A percentile compares a stretch with the other conserved stretches of the same genome.
Conservation (phyloP, 148 eudicot species). For the Pharnaceum exiguum region DNA sequence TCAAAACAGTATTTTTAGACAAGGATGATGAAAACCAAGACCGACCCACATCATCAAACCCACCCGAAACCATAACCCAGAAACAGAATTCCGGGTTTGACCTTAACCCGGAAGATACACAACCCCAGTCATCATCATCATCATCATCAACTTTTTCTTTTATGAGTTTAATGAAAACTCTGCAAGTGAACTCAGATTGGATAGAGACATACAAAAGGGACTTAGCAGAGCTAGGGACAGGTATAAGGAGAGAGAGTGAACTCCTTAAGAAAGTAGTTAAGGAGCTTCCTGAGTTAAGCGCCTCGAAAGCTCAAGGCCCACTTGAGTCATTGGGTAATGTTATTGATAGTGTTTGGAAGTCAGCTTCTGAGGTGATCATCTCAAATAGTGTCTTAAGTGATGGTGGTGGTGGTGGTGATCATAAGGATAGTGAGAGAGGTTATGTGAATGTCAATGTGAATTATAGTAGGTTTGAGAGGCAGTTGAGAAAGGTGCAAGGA, state of each 20-base stretch:
- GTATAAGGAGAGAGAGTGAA: slow-evolving; percentile 50
- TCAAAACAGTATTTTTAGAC: too few species aligned
- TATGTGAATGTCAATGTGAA: too few species aligned
- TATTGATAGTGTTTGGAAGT: slow-evolving; percentile 51
- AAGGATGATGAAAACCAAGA: too few species aligned
- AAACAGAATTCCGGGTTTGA: too few species aligned
- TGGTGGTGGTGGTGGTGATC: too few species aligned
- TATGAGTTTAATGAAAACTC: slow-evolving; percentile 47
- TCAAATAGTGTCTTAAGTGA: too few species aligned
- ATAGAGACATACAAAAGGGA: slow-evolving; percentile 71
- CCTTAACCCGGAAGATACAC: slow-evolving; percentile 11
- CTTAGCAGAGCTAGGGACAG: slow-evolving; percentile 69
- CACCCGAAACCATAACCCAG: too few species aligned
- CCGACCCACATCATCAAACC: too few species aligned
- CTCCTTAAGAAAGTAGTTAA: slow-evolving; percentile 48
- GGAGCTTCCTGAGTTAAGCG: slow-evolving; percentile 58
- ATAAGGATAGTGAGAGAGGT: too few species aligned
- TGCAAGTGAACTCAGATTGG: slow-evolving; percentile 58
- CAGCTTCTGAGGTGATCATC: slow-evolving; percentile 49
- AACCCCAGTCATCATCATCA: slow-evolving; percentile 1
- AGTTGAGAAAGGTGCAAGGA: slow-evolving; percentile 48
- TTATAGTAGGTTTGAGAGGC: slow-evolving; percentile 61
- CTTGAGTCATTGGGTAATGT: slow-evolving; percentile 69
- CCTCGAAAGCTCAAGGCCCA: slow-evolving; percentile 65
- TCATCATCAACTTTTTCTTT: slow-evolving; percentile 39